A percentile compares a stretch with the other conserved stretches of the same genome.
Conservation (phyloP, 164 flowering plant species). For the Litsea cubeba region DNA sequence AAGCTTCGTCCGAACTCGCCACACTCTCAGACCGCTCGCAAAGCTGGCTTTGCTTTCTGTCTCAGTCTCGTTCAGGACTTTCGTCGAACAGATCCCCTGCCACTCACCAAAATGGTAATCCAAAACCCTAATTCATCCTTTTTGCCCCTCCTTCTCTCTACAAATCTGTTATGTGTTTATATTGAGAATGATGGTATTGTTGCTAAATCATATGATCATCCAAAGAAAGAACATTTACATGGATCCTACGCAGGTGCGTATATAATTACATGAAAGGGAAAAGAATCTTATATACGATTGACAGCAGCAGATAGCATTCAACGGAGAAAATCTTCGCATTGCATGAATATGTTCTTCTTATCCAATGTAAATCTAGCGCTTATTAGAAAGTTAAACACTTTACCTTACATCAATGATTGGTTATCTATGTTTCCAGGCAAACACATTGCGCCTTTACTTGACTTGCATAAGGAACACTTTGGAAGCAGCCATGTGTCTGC, state of each 20-base stretch:
- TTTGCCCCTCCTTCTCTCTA: too few species aligned
- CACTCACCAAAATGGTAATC: neutral
- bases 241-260: too few species aligned
- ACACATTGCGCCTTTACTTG: slow-evolving; percentile 56
- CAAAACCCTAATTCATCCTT: neutral
- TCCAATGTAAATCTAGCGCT: neutral
- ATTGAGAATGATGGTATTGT: neutral
- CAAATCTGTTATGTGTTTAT: too few species aligned
- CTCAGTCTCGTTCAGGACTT: neutral
- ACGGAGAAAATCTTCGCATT: neutral
- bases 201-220: too few species aligned
- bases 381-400: neutral
- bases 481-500: slow-evolving; percentile 94
- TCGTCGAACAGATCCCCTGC: neutral
- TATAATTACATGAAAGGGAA: too few species aligned
- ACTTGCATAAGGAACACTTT: slow-evolving; percentile 85
- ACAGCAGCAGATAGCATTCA: too few species aligned
- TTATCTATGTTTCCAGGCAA: slow-evolving; percentile 36
- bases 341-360: neutral
- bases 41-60: neutral
- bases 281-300: too few species aligned
- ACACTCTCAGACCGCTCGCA: neutral
- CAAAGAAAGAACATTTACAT: too few species aligned
- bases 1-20: neutral
- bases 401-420: neutral